Conservation (phyloP, 1,284 basidiomycete species). For the Cutaneotrichosporon sp. region DNA sequence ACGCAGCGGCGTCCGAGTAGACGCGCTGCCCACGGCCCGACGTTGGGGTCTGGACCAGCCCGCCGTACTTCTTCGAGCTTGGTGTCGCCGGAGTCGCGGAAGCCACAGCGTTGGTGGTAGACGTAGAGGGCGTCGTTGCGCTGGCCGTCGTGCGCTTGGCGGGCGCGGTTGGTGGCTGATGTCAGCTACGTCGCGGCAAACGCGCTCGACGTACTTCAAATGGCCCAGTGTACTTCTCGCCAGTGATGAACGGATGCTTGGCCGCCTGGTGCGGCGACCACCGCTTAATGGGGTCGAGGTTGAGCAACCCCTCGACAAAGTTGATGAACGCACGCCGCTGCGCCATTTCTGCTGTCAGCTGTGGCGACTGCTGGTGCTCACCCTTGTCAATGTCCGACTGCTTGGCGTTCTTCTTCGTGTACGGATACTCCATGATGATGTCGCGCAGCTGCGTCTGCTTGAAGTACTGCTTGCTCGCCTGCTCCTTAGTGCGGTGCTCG, state of each 20-base stretch:
- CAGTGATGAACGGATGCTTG: constrained; percentile 96
- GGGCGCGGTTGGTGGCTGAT: constrained; percentile 19
- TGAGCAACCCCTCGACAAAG: constrained; percentile 91
- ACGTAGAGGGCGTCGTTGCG: constrained; percentile 13
- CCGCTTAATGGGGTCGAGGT: constrained; percentile 89
- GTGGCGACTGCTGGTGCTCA: constrained; percentile 47
- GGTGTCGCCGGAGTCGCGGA: constrained; percentile 23
- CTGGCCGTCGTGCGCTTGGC: constrained; percentile 18
- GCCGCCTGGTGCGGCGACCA: constrained; percentile 98
- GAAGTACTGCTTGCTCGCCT: constrained; percentile 98
- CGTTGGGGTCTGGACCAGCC: constrained; percentile 69
- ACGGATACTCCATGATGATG: constrained; percentile 92
- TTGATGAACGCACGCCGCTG: constrained; percentile 94
- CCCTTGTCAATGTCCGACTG: constrained; percentile 91
- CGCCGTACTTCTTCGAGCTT: constrained; percentile 78
- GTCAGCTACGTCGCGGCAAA: background rate
- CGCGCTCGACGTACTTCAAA: constrained; percentile 68
- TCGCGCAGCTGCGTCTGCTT: constrained; percentile 91
- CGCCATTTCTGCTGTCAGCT: constrained; percentile 66
- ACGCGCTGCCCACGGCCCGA: constrained; percentile 73
- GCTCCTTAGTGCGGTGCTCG: constrained; percentile 92
- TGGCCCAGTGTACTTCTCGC: constrained; percentile 88
- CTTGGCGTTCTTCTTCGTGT: constrained; percentile 75
- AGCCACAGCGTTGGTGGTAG: constrained; percentile 20
- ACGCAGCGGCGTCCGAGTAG: constrained; percentile 88